Percentiles rank a stretch among this genome's conserved stretches.
Evolutionary conservation across 1,139 yeast genomes (phyloP).

Genomic region (Meyerozyma carpophila): DNA sequence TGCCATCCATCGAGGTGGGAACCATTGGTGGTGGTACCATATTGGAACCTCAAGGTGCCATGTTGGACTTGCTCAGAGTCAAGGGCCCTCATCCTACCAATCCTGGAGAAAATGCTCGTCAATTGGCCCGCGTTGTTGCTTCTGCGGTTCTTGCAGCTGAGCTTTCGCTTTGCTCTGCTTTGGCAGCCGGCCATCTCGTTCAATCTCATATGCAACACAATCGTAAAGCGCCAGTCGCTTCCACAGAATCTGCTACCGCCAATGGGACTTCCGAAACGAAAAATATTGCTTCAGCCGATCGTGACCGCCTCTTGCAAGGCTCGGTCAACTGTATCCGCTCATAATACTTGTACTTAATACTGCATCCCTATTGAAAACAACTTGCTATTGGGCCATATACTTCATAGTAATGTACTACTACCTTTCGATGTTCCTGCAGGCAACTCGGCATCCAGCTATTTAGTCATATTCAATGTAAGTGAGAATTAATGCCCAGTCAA

Average conservation of each 20-base stretch:
- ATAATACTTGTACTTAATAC: slow-evolving; percentile 5
- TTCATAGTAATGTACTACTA: no score
- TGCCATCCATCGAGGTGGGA: slow-evolving; percentile 99
- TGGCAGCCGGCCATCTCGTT: slow-evolving; percentile 97
- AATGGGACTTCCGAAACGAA: slow-evolving; percentile 7
- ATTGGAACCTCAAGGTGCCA: slow-evolving; percentile 93
- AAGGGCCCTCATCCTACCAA: slow-evolving; percentile 91
- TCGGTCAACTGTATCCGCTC: slow-evolving; percentile 59
- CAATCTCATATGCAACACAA: slow-evolving; percentile 97
- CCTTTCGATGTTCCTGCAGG: no score
- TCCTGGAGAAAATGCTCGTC: slow-evolving; percentile 95
- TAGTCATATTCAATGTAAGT: background rate
- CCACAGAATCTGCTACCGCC: slow-evolving; percentile 20
- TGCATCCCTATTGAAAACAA: background rate
- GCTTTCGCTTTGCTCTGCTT: slow-evolving; percentile 85
- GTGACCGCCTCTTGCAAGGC: slow-evolving; percentile 61
- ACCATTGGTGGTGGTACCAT: slow-evolving; percentile 99
- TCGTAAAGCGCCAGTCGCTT: slow-evolving; percentile 55
- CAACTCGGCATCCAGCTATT: background rate
- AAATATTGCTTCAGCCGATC: slow-evolving; percentile 24
- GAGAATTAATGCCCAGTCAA: slow-evolving; percentile 13
- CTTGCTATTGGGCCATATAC: background rate
- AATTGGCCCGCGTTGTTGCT: slow-evolving; percentile 91
- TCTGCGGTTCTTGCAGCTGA: slow-evolving; percentile 96
- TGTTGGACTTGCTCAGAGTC: slow-evolving; percentile 91